phyloP scores from a whole-genome alignment of 176 grass and related monocot genomes.

The Musa beccarii region DNA sequence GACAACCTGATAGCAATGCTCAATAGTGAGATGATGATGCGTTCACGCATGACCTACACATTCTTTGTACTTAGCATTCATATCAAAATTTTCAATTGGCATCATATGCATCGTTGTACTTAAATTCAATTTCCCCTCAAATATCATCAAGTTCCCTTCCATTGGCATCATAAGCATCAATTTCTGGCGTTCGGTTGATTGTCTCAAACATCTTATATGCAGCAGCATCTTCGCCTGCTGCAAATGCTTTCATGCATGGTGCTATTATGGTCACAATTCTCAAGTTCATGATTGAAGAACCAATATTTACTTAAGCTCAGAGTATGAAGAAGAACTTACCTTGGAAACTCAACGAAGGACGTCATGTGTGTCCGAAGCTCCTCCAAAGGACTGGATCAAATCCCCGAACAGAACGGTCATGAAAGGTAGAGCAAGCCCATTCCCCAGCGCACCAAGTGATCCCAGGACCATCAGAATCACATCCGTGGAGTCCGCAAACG shows the following conservation, averaged over 20 bases:
- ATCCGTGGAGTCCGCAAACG: slow-evolving; percentile 73
- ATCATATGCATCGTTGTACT: neutral
- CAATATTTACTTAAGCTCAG: neutral
- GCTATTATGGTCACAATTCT: slow-evolving; percentile 22
- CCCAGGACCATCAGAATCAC: slow-evolving; percentile 57
- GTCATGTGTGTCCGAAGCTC: slow-evolving; percentile 41
- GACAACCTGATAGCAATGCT: too few species aligned
- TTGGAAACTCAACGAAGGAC: slow-evolving; percentile 60
- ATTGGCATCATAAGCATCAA: slow-evolving; percentile 38
- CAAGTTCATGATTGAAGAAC: too few species aligned
- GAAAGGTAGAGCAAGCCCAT: slow-evolving; percentile 75
- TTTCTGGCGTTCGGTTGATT: slow-evolving; percentile 71
- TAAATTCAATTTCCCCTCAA: slow-evolving; percentile 65
- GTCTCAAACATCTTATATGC: slow-evolving; percentile 88
- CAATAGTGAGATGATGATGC: too few species aligned
- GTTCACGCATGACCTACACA: too few species aligned
- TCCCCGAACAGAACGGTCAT: slow-evolving; percentile 92
- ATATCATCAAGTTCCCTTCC: slow-evolving; percentile 57
- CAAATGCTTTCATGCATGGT: slow-evolving; percentile 80
- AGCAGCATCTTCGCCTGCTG: slow-evolving; percentile 53
- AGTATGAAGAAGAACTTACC: slow-evolving; percentile 24
- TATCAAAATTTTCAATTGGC: too few species aligned
- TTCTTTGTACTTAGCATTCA: too few species aligned
- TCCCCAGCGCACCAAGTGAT: slow-evolving; percentile 59
- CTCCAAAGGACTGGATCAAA: slow-evolving; percentile 76